Base-by-base conservation (phyloP, 768 basidiomycete genomes). In the Calocera viscosa region DNA sequence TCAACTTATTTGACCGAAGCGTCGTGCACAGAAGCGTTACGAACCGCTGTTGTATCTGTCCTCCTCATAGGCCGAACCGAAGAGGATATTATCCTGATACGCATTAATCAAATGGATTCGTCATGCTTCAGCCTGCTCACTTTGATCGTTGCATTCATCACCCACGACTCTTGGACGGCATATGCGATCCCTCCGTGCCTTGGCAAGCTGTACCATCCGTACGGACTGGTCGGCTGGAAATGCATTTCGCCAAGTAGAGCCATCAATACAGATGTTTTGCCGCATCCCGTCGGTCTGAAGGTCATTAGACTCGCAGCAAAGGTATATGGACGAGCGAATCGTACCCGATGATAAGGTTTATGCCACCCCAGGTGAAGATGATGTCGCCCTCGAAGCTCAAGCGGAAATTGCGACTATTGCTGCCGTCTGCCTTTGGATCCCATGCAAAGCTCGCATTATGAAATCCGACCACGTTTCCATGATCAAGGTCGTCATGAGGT, bases 91-190 rank as follows among this genome's bases (percentile, higher is more conserved):
- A 22, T 80, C 76, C 75, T 86, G 81, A 81, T 82, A 7, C 81
- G 24, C 22, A 33, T 32, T 28, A 67, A 22, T 49, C 38, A 35
- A n/a, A n/a, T n/a, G n/a, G n/a, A n/a, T n/a, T n/a, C n/a, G n/a
- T n/a, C n/a, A n/a, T n/a, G n/a, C n/a, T n/a, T n/a, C n/a, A n/a
- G n/a, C n/a, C n/a, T n/a, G n/a, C 63, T 22, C 64, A 84, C 86
- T 73, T 77, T 79, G 65, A 90, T 88, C 0, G 88, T 90, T 67
- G 87, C 88, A 69, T 90, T 91, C 74, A 86, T 83, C 1, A 91
- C 85, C 90, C 90, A 94, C 2, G 88, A 85, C 72, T 91, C 89
- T 73, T 94, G 91, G 1, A 87, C 86, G 5, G 87, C 87, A 73
- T 89, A 91, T 1, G 89, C 85, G 39, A 94, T 81, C 3, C 90